A percentile compares a stretch with the other conserved stretches of the same genome.
Evolutionary conservation across 1,284 basidiomycete genomes (phyloP).

Genomic region (Mycena citricolor): DNA sequence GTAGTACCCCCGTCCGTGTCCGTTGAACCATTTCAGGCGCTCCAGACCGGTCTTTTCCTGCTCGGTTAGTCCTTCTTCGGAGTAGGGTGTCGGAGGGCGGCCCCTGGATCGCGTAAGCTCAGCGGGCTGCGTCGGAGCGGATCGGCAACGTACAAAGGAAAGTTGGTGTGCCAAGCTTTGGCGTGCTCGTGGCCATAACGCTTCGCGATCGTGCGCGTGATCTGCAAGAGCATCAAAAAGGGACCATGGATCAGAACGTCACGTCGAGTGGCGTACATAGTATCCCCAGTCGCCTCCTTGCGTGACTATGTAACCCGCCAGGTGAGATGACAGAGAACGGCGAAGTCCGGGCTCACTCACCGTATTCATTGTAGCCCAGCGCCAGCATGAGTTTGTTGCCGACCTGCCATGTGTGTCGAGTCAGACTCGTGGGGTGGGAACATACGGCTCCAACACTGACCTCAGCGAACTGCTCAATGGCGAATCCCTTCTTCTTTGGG

Average conservation of each 20-base stretch:
- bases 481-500: constrained; percentile 34
- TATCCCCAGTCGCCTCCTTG: constrained; percentile 50
- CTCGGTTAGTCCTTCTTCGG: constrained; percentile 23
- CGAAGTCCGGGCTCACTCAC: constrained; percentile 30
- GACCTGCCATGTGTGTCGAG: constrained; percentile 29
- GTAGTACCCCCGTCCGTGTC: constrained; percentile 41
- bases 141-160: constrained; percentile 29
- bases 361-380: constrained; percentile 54
- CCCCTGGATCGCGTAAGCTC: constrained; percentile 48
- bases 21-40: constrained; percentile 16
- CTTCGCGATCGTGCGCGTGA: constrained; percentile 33
- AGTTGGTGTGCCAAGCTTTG: constrained; percentile 44
- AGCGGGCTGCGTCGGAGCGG: constrained; percentile 51
- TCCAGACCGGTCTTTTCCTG: constrained; percentile 26
- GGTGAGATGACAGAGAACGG: constrained; percentile 14
- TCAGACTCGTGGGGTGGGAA: not conserved
- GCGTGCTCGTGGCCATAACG: constrained; percentile 36
- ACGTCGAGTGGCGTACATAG: constrained; percentile 29
- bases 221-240: constrained; percentile 23
- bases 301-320: constrained; percentile 26
- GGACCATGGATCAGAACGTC: not conserved
- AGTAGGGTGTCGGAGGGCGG: constrained; percentile 40
- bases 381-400: constrained; percentile 53
- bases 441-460: constrained; percentile 25
- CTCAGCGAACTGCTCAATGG: constrained; percentile 40